Evolutionary conservation across 495 filamentous ascomycete species (phyloP).

Genomic region (Penicillium verhagenii): DNA sequence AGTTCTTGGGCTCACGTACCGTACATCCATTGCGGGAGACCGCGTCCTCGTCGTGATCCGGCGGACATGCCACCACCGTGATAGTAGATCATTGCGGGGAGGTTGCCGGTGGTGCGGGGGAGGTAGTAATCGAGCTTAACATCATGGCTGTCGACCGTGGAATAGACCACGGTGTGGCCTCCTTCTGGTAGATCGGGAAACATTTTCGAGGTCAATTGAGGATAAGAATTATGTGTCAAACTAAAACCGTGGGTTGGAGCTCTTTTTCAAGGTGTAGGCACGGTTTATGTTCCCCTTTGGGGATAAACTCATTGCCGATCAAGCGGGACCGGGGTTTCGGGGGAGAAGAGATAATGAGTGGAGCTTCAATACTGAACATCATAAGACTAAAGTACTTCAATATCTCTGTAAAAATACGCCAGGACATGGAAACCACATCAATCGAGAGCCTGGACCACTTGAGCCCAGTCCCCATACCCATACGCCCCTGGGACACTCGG

Average conservation of each 20-base stretch:
- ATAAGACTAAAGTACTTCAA: background rate
- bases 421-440: background rate
- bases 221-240: background rate
- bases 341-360: too few relatives aligned
- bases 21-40: slow-evolving; percentile 19
- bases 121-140: slow-evolving; percentile 34
- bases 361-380: too few relatives aligned
- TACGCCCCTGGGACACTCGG: slow-evolving; percentile 44
- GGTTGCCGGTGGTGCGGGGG: slow-evolving; percentile 11
- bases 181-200: background rate
- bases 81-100: slow-evolving; percentile 36
- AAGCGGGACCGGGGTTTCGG: too few relatives aligned
- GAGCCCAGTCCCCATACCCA: slow-evolving; percentile 44
- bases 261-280: background rate
- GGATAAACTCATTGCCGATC: slow-evolving; percentile 1
- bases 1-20: background rate
- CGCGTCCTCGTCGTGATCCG: slow-evolving; percentile 25
- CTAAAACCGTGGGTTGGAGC: background rate
- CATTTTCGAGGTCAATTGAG: background rate
- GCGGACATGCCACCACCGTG: slow-evolving; percentile 39
- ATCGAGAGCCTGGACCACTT: slow-evolving; percentile 40
- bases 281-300: background rate
- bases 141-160: slow-evolving; percentile 28
- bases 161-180: slow-evolving; percentile 25
- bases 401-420: too few relatives aligned